Evolutionary conservation across 2,329 filamentous ascomycete genomes (phyloP).

Genomic region (Didymellaceae sp.): DNA sequence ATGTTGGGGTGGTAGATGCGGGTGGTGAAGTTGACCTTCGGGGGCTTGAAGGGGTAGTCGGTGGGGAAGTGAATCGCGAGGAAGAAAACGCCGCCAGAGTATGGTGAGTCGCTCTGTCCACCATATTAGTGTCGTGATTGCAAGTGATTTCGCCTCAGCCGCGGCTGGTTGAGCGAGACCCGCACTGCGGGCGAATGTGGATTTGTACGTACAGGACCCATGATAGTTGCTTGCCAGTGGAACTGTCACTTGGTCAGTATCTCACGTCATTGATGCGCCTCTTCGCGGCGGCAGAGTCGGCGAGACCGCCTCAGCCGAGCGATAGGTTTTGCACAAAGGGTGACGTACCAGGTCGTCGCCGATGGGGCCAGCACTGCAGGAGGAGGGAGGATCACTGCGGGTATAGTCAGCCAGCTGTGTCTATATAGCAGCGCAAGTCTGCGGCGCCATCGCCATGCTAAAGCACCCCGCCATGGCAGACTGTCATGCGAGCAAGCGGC

Average conservation of each 20-base stretch:
- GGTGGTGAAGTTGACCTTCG: constrained; percentile 99
- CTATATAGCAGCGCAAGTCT: constrained; percentile 15
- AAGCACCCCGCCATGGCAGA: constrained; percentile 42
- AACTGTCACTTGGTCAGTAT: constrained; percentile 67
- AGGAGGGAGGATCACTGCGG: constrained; percentile 91
- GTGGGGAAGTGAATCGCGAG: constrained; percentile 98
- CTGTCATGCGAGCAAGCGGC: constrained; percentile 49
- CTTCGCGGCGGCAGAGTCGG: constrained; percentile 19
- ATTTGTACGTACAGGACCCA: constrained; percentile 85
- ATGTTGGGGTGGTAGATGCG: constrained; percentile 99
- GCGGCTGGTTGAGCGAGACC: constrained; percentile 14
- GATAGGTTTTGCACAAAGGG: constrained; percentile 28
- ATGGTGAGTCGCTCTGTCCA: constrained; percentile 86
- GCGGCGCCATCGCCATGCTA: constrained; percentile 22
- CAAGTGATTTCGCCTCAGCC: constrained; percentile 2
- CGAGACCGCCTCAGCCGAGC: constrained; percentile 41
- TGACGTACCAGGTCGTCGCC: constrained; percentile 94
- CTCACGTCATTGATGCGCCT: constrained; percentile 18
- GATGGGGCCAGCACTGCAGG: constrained; percentile 95
- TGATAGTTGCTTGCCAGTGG: constrained; percentile 99
- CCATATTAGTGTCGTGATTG: constrained; percentile 39
- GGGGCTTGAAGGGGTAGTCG: constrained; percentile 99
- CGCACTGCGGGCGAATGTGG: not conserved
- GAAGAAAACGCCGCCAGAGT: constrained; percentile 99
- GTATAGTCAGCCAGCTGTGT: constrained; percentile 42